Percentiles rank a stretch among this genome's conserved stretches.
phyloP scores from a whole-genome alignment of 148 eudicot genomes.

The Vaccinium macrocarpon region DNA sequence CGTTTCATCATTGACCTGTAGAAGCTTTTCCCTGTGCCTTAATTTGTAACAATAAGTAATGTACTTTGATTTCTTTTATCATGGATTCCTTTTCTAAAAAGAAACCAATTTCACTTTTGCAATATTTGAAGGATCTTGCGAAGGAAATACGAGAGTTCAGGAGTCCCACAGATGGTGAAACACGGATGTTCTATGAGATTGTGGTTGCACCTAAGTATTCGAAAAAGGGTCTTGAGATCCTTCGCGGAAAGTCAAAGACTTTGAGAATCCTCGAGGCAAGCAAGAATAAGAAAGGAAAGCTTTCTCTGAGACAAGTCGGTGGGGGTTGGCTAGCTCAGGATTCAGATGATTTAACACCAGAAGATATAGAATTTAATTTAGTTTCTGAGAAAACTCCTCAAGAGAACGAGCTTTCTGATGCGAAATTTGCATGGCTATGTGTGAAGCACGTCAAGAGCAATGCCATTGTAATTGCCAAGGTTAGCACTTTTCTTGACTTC shows the following conservation, averaged over 20 bases:
- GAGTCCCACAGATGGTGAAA: conserved; percentile 95
- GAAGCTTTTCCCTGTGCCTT: neutral
- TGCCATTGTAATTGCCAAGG: conserved; percentile 97
- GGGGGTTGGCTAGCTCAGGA: conserved; percentile 99
- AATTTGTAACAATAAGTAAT: neutral
- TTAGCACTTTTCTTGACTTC: conserved; percentile 16
- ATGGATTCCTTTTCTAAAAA: neutral
- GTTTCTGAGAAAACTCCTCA: conserved; percentile 63
- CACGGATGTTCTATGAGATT: conserved; percentile 98
- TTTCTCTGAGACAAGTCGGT: conserved; percentile 90
- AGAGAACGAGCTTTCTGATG: conserved; percentile 71
- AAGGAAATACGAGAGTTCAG: conserved; percentile 87
- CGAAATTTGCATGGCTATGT: conserved; percentile 94
- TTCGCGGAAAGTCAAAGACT: conserved; percentile 93
- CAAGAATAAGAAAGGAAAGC: conserved; percentile 76
- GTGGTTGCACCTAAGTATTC: conserved; percentile 90
- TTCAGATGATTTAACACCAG: conserved; percentile 81
- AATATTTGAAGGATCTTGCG: conserved; percentile 65
- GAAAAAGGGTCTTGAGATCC: conserved; percentile 84
- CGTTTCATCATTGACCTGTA: neutral
- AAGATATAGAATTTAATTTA: conserved; percentile 63
- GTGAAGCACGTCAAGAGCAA: conserved; percentile 99
- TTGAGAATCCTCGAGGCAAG: conserved; percentile 92
- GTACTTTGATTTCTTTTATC: neutral
- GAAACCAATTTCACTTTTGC: neutral